Evolutionary conservation across 2,329 filamentous ascomycete genomes (phyloP).

Genomic region (Penicillium digitatum): DNA sequence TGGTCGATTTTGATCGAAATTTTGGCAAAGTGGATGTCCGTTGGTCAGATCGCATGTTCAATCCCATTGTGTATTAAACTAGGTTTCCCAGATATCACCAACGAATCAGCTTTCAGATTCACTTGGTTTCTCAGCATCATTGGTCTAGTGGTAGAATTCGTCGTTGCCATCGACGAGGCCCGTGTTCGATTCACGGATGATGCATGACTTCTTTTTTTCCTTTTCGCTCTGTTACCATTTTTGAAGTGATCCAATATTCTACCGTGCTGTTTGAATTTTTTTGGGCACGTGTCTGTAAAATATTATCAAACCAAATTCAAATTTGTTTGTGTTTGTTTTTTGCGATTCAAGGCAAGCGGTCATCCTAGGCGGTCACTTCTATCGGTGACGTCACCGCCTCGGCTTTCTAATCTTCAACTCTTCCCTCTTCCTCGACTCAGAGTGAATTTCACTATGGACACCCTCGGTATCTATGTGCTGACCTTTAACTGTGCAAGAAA

Average conservation of each 20-base stretch:
- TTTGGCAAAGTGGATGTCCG: slow-evolving; percentile 14
- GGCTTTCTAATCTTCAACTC: background rate
- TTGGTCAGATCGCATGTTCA: background rate
- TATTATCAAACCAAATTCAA: background rate
- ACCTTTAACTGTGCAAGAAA: slow-evolving; percentile 86
- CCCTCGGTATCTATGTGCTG: slow-evolving; percentile 69
- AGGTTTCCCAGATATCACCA: background rate
- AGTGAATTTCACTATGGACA: slow-evolving; percentile 35
- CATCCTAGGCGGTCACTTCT: background rate
- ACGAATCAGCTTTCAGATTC: slow-evolving; percentile 8
- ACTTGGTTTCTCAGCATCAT: slow-evolving; percentile 31
- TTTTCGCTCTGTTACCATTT: too few relatives aligned
- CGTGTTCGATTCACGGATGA: slow-evolving; percentile 47
- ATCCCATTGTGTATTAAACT: background rate
- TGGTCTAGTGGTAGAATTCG: slow-evolving; percentile 47
- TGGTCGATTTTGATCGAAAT: slow-evolving; percentile 46
- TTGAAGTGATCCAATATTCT: too few relatives aligned
- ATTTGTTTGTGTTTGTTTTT: background rate
- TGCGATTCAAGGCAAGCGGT: background rate
- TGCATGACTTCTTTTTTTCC: slow-evolving; percentile 18
- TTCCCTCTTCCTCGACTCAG: background rate
- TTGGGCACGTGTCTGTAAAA: background rate
- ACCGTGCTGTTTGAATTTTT: background rate
- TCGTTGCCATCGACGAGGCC: slow-evolving; percentile 47
- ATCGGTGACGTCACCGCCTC: slow-evolving; percentile 17